A percentile compares a stretch with the other conserved stretches of the same genome.
Evolutionary conservation across 2,329 filamentous ascomycete species (phyloP).

Genomic region (Hypoxylon sp.): DNA sequence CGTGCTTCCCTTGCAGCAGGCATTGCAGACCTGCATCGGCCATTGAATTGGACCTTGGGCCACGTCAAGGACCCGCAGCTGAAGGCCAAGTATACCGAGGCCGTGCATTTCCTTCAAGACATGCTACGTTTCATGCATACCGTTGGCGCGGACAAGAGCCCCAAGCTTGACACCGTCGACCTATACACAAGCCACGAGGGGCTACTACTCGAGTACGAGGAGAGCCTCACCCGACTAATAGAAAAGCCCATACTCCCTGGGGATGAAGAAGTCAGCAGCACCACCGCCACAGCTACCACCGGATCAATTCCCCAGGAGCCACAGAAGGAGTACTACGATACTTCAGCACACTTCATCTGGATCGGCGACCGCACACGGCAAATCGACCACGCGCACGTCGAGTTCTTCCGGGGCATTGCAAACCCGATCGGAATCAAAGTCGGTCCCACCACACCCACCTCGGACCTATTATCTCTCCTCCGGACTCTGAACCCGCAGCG

Average conservation of each 20-base stretch:
- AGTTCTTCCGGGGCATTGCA: constrained; percentile 96
- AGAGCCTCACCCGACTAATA: constrained; percentile 84
- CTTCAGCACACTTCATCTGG: constrained; percentile 97
- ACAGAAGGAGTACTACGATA: constrained; percentile 86
- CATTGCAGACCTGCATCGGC: constrained; percentile 93
- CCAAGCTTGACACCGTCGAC: constrained; percentile 90
- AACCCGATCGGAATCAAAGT: constrained; percentile 98
- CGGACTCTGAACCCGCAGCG: constrained; percentile 86
- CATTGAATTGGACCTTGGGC: constrained; percentile 93
- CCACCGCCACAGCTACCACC: neutral
- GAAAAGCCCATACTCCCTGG: constrained; percentile 69
- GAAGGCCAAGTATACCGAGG: constrained; percentile 87
- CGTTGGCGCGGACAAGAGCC: constrained; percentile 88
- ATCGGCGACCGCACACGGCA: constrained; percentile 97
- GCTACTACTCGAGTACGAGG: constrained; percentile 93
- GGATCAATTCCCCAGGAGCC: constrained; percentile 49
- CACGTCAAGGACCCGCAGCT: constrained; percentile 88
- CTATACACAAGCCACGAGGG: constrained; percentile 97
- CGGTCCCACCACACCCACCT: constrained; percentile 83
- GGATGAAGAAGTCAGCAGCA: constrained; percentile 39
- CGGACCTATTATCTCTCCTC: constrained; percentile 84
- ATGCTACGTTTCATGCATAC: constrained; percentile 95
- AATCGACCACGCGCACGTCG: constrained; percentile 92
- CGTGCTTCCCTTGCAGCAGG: constrained; percentile 87
- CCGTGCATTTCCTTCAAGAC: constrained; percentile 89